Conservation (phyloP, 1,284 basidiomycete species). For the Boletellus sp. region DNA sequence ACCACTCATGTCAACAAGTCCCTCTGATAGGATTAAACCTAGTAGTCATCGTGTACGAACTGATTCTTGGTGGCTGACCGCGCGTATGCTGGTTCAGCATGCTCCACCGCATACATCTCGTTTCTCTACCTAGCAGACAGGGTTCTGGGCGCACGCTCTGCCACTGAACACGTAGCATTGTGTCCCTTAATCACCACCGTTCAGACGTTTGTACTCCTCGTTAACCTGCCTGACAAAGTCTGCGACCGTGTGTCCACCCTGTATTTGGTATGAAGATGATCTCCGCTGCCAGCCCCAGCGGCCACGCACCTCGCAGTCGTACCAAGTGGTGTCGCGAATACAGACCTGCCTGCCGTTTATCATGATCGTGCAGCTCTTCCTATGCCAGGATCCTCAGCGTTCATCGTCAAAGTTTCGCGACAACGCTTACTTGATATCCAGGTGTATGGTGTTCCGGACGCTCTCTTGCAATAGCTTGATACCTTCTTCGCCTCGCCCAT, state of each 20-base stretch:
- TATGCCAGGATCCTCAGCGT: slow-evolving; percentile 28
- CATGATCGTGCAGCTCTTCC: slow-evolving; percentile 82
- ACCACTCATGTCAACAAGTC: slow-evolving; percentile 49
- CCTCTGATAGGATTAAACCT: slow-evolving; percentile 84
- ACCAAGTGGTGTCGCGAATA: slow-evolving; percentile 77
- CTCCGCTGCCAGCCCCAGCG: slow-evolving; percentile 17
- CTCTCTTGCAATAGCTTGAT: slow-evolving; percentile 59
- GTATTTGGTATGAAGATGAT: slow-evolving; percentile 23
- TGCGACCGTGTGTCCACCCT: slow-evolving; percentile 71
- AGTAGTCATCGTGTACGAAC: slow-evolving; percentile 78
- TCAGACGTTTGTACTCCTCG: slow-evolving; percentile 65
- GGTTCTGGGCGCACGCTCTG: slow-evolving; percentile 6
- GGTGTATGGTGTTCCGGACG: slow-evolving; percentile 42
- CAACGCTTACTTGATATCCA: slow-evolving; percentile 55
- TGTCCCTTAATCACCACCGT: slow-evolving; percentile 34
- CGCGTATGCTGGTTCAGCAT: slow-evolving; percentile 16
- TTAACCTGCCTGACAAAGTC: slow-evolving; percentile 83
- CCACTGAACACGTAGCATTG: slow-evolving; percentile 9
- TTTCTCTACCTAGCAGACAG: slow-evolving; percentile 11
- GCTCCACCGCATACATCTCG: slow-evolving; percentile 11
- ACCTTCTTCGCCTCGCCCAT: slow-evolving; percentile 62
- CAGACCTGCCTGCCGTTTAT: slow-evolving; percentile 71
- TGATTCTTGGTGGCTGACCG: slow-evolving; percentile 55
- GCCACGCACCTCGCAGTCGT: slow-evolving; percentile 73
- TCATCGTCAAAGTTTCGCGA: slow-evolving; percentile 1